Conservation (phyloP, 768 basidiomycete species). For the Naganishia kalamii region DNA sequence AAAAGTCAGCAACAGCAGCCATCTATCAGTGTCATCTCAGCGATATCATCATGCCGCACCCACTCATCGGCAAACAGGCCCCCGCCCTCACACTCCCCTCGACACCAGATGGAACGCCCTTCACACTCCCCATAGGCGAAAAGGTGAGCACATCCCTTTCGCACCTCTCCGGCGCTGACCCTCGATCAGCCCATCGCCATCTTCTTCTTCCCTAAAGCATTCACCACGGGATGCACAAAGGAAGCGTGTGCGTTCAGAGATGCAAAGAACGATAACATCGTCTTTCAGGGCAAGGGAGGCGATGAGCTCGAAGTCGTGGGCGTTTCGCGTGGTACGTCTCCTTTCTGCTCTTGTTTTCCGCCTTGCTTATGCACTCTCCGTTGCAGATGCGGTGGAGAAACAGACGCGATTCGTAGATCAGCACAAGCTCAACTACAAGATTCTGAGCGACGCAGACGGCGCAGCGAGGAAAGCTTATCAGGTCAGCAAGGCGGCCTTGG, state of each 20-base stretch:
- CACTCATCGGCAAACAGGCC: slow-evolving; percentile 60
- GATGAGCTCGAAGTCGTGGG: slow-evolving; percentile 62
- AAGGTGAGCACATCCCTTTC: slow-evolving; percentile 26
- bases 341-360: neutral
- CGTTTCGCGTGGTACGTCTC: slow-evolving; percentile 53
- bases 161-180: neutral
- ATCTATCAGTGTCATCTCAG: too few species aligned
- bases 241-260: slow-evolving; percentile 79
- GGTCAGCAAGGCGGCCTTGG: slow-evolving; percentile 63
- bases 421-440: slow-evolving; percentile 55
- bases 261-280: slow-evolving; percentile 58
- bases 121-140: slow-evolving; percentile 50
- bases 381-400: slow-evolving; percentile 59
- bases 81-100: slow-evolving; percentile 60
- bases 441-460: slow-evolving; percentile 66
- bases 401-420: slow-evolving; percentile 67
- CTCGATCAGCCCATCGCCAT: slow-evolving; percentile 58
- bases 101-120: slow-evolving; percentile 60
- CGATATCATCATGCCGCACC: slow-evolving; percentile 36
- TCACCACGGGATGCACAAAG: slow-evolving; percentile 69
- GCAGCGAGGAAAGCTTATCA: slow-evolving; percentile 60
- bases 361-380: neutral
- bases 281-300: slow-evolving; percentile 54
- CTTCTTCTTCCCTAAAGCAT: slow-evolving; percentile 59
- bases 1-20: too few species aligned